A percentile compares a stretch with the other conserved stretches of the same genome.
These are phyloP conservation scores for Umbelopsis sp. DNA, from an alignment of 371 early-diverging fungal species.

Conservation along the genomic window DNA sequence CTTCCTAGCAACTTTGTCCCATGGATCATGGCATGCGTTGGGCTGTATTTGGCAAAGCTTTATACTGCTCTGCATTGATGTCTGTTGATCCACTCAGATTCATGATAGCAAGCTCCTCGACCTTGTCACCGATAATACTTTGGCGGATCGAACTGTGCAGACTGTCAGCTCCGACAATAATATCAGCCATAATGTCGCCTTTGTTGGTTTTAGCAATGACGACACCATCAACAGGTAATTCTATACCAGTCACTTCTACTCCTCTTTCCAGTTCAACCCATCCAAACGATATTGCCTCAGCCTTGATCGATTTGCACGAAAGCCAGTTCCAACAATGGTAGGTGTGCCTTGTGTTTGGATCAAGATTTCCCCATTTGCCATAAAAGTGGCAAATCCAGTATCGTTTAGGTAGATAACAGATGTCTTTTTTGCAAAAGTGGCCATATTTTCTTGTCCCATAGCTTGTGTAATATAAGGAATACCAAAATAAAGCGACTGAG, in stretches of 20 bases:
- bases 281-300: slow-evolving; percentile 28
- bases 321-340: background rate
- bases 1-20: background rate
- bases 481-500: slow-evolving; percentile 19
- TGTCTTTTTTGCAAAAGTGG: background rate
- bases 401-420: slow-evolving; percentile 23
- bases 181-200: slow-evolving; percentile 21
- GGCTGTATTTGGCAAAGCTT: background rate
- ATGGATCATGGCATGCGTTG: background rate
- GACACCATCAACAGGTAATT: slow-evolving; percentile 29
- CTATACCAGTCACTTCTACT: slow-evolving; percentile 26
- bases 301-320: slow-evolving; percentile 29
- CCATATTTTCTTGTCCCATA: background rate
- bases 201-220: background rate
- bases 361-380: background rate
- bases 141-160: slow-evolving; percentile 26
- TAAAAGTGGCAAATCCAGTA: background rate
- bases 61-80: background rate
- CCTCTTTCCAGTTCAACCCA: slow-evolving; percentile 25
- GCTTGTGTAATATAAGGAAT: background rate
- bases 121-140: slow-evolving; percentile 21
- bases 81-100: background rate
- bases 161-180: slow-evolving; percentile 33
- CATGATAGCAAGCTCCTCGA: background rate
- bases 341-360: background rate